Conservation (phyloP, 225 moss, liverwort and hornwort species). For the Lunularia cruciata region DNA sequence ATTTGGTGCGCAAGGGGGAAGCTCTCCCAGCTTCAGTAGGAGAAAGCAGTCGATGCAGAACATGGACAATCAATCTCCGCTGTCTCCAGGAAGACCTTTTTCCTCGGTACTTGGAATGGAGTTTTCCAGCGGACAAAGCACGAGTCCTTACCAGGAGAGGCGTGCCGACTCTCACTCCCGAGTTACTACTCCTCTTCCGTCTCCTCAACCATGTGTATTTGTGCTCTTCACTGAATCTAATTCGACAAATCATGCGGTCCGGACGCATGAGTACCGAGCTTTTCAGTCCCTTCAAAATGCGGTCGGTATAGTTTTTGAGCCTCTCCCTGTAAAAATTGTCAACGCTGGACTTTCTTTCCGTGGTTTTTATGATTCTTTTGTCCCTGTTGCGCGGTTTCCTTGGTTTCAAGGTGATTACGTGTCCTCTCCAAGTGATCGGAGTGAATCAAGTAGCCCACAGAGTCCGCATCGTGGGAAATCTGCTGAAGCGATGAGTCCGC, state of each 20-base stretch:
- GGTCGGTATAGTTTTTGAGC: conserved; percentile 56
- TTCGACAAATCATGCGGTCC: conserved; percentile 60
- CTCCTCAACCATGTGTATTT: conserved; percentile 65
- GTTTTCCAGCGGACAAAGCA: conserved; percentile 13
- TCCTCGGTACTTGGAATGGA: conserved; percentile 19
- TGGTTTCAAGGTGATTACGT: conserved; percentile 47
- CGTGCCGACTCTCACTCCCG: conserved; percentile 20
- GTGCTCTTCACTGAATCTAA: conserved; percentile 78
- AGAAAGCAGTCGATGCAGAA: conserved; percentile 21
- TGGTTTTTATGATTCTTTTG: conserved; percentile 86
- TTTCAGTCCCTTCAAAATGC: conserved; percentile 64
- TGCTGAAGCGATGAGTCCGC: conserved; percentile 14
- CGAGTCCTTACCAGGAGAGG: conserved; percentile 32
- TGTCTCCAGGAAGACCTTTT: conserved; percentile 11
- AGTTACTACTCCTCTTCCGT: background rate
- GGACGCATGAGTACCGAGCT: conserved; percentile 90
- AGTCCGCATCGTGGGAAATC: conserved; percentile 34
- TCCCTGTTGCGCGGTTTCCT: conserved; percentile 83
- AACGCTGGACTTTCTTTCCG: conserved; percentile 87
- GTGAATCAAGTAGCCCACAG: conserved; percentile 19
- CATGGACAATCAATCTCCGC: conserved; percentile 10
- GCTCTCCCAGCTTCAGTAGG: conserved; percentile 12
- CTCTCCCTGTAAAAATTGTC: conserved; percentile 74
- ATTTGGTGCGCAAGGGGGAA: conserved; percentile 17
- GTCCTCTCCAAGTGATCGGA: conserved; percentile 41